Evolutionary conservation across 495 filamentous ascomycete species (phyloP).

Genomic region (Aspergillus egyptiacus): DNA sequence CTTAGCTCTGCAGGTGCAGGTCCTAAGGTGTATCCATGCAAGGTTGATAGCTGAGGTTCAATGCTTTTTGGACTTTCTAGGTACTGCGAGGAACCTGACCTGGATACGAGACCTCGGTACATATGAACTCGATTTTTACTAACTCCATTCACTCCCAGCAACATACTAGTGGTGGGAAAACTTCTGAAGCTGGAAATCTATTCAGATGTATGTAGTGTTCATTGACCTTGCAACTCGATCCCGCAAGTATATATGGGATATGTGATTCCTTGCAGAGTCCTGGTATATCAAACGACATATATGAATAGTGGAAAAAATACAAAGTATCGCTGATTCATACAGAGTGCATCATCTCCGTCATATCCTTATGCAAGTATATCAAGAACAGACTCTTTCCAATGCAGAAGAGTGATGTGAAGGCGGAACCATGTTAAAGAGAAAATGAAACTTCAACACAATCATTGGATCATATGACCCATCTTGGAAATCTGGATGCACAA

Average conservation of each 20-base stretch:
- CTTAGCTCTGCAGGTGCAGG: no score
- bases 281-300: slow-evolving; percentile 1
- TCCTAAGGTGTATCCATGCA: no score
- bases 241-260: background rate
- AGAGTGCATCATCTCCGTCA: slow-evolving; percentile 3
- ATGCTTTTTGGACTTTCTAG: no score
- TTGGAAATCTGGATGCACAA: slow-evolving; percentile 50
- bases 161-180: no score
- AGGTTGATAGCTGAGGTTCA: no score
- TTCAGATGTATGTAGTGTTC: background rate
- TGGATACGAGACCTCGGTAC: no score
- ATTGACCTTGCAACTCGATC: no score
- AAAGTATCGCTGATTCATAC: slow-evolving; percentile 12
- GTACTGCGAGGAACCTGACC: no score
- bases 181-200: no score
- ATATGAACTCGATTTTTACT: no score
- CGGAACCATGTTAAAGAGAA: slow-evolving; percentile 6
- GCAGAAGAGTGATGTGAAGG: slow-evolving; percentile 2
- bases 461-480: slow-evolving; percentile 64
- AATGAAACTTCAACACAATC: slow-evolving; percentile 13
- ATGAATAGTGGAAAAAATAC: slow-evolving; percentile 6
- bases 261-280: background rate
- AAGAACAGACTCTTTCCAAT: background rate
- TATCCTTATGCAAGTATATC: background rate
- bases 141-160: no score